phyloP scores from a whole-genome alignment of 768 basidiomycete species.

The Podaxis sp. region DNA sequence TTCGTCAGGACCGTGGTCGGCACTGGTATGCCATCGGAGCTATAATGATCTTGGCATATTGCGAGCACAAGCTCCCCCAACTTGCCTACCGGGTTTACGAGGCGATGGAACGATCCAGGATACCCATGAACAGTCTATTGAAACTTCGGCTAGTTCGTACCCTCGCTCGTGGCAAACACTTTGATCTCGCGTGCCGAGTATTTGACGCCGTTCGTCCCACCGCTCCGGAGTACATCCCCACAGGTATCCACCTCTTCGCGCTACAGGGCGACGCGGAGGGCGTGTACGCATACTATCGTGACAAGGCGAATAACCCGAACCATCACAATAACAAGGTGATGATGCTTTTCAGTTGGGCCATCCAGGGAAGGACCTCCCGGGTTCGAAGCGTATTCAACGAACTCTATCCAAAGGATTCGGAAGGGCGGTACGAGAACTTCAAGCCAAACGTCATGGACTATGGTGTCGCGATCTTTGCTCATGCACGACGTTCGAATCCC shows the following conservation, averaged over 20 bases:
- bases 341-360: slow-evolving; percentile 58
- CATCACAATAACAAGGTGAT: slow-evolving; percentile 26
- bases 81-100: slow-evolving; percentile 14
- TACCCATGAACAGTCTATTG: slow-evolving; percentile 22
- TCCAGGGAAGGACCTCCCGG: slow-evolving; percentile 37
- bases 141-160: slow-evolving; percentile 12
- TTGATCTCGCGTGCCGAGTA: slow-evolving; percentile 16
- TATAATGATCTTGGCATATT: slow-evolving; percentile 12
- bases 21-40: not conserved
- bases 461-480: slow-evolving; percentile 19
- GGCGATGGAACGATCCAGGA: slow-evolving; percentile 15
- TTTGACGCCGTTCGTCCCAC: slow-evolving; percentile 8
- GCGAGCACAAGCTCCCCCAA: slow-evolving; percentile 9
- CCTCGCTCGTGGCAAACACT: slow-evolving; percentile 8
- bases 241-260: slow-evolving; percentile 27
- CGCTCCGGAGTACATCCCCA: slow-evolving; percentile 4
- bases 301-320: not conserved
- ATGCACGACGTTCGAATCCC: slow-evolving; percentile 46
- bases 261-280: slow-evolving; percentile 48
- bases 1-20: not conserved
- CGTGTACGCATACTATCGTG: slow-evolving; percentile 43
- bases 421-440: slow-evolving; percentile 20
- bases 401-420: slow-evolving; percentile 44
- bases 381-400: slow-evolving; percentile 53
- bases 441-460: slow-evolving; percentile 11